Conservation (phyloP, 2,329 filamentous ascomycete genomes). For the Exophiala aquamarina region DNA sequence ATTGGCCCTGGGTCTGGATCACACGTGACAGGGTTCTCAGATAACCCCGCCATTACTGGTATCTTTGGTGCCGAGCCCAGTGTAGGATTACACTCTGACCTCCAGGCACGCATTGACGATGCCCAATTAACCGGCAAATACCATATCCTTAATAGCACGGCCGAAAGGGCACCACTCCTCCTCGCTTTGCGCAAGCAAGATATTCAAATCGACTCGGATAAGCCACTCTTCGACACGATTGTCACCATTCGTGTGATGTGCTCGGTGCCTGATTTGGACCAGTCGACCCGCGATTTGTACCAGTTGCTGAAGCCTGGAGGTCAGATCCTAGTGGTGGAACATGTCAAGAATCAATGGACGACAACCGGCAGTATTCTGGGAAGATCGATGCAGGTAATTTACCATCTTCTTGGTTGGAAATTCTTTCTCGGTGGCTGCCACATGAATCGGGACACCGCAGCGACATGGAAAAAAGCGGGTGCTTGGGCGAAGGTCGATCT, state of each 20-base stretch:
- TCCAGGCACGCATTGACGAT: constrained; percentile 32
- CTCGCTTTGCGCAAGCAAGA: constrained; percentile 46
- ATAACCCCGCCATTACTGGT: constrained; percentile 40
- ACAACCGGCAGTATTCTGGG: constrained; percentile 46
- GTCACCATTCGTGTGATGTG: constrained; percentile 56
- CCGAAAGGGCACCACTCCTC: constrained; percentile 47
- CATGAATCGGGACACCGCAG: constrained; percentile 50
- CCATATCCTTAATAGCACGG: constrained; percentile 49
- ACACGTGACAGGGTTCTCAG: constrained; percentile 47
- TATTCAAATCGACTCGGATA: constrained; percentile 29
- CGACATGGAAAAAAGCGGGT: constrained; percentile 43
- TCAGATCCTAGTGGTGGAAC: constrained; percentile 55
- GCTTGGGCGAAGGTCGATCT: constrained; percentile 52
- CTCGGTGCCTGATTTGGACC: constrained; percentile 50
- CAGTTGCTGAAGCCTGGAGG: constrained; percentile 55
- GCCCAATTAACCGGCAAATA: constrained; percentile 46
- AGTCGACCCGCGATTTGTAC: constrained; percentile 50
- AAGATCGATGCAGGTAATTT: constrained; percentile 48
- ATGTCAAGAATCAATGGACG: constrained; percentile 55
- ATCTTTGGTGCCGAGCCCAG: constrained; percentile 59
- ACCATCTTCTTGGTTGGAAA: constrained; percentile 49
- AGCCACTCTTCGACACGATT: constrained; percentile 55
- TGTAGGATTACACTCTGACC: constrained; percentile 44
- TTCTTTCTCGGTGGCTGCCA: constrained; percentile 55
- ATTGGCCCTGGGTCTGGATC: constrained; percentile 55